Percentiles rank a stretch among this genome's conserved stretches.
These are phyloP conservation scores for Paracoccidioides lutzii DNA, from an alignment of 2,329 filamentous ascomycete species.

Conservation along the genomic window DNA sequence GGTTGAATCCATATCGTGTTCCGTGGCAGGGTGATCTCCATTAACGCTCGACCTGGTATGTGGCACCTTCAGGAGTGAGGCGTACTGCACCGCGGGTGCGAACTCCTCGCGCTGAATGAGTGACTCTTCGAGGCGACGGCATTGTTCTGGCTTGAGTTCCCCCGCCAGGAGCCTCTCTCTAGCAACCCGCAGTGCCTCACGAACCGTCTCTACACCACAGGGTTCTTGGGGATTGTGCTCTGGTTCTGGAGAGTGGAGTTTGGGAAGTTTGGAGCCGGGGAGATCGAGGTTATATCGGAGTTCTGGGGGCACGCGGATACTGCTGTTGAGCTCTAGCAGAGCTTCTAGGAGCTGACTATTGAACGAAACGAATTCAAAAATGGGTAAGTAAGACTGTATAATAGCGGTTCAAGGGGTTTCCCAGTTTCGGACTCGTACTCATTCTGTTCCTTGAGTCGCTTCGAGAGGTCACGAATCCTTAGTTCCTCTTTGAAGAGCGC, in stretches of 20 bases:
- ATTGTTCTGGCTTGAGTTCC: conserved; percentile 23
- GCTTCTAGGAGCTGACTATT: conserved; percentile 74
- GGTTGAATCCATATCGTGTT: conserved; percentile 18
- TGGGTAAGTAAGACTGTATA: conserved; percentile 8
- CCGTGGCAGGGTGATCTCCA: conserved; percentile 10
- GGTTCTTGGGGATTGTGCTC: conserved; percentile 25
- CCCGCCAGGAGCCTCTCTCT: conserved; percentile 25
- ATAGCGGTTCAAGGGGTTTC: background rate
- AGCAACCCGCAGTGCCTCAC: conserved; percentile 27
- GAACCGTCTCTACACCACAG: conserved; percentile 22
- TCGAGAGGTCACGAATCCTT: conserved; percentile 65
- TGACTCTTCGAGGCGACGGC: conserved; percentile 26
- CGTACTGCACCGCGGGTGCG: conserved; percentile 24
- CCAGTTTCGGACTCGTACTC: conserved; percentile 48
- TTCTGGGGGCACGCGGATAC: conserved; percentile 59
- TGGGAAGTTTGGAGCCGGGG: conserved; percentile 23
- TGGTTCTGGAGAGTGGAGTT: conserved; percentile 34
- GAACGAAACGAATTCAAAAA: background rate
- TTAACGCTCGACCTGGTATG: conserved; percentile 15
- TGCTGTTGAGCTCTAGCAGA: conserved; percentile 79
- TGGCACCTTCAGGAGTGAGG: conserved; percentile 20
- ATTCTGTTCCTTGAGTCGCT: conserved; percentile 77
- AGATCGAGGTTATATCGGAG: conserved; percentile 59
- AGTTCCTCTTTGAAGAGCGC: conserved; percentile 63
- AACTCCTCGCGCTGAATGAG: conserved; percentile 29